Percentiles rank a stretch among this genome's conserved stretches.
These are phyloP conservation scores for Setaria italica DNA, from an alignment of 202 grass and related monocot genomes.

Conservation along the genomic window DNA sequence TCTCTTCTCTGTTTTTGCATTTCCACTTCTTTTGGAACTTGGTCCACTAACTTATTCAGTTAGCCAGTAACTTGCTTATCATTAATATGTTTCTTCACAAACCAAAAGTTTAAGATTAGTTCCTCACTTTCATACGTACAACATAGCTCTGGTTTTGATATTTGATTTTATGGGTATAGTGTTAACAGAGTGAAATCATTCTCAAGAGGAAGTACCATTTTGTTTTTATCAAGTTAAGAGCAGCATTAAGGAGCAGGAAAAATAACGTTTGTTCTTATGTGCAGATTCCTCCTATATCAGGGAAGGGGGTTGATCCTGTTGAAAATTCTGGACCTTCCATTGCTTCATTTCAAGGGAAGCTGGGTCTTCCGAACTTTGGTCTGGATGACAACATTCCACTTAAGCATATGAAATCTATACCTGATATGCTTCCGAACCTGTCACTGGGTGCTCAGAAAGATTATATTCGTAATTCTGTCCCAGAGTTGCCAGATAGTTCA, in stretches of 20 bases:
- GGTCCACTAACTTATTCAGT: not conserved
- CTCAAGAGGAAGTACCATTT: constrained; percentile 13
- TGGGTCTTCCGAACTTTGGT: constrained; percentile 80
- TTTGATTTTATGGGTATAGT: constrained; percentile 24
- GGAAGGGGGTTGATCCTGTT: constrained; percentile 56
- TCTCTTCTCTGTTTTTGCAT: constrained; percentile 36
- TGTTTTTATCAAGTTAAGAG: constrained; percentile 30
- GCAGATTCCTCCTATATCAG: constrained; percentile 69
- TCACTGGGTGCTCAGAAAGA: constrained; percentile 62
- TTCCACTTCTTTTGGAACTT: constrained; percentile 36
- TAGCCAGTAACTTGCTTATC: constrained; percentile 6
- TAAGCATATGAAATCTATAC: constrained; percentile 62
- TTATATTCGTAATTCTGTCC: constrained; percentile 55
- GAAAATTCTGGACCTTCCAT: constrained; percentile 69
- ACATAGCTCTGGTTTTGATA: not conserved
- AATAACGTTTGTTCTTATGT: constrained; percentile 51
- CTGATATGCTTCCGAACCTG: constrained; percentile 74
- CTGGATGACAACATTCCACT: constrained; percentile 68
- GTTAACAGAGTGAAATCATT: constrained; percentile 22
- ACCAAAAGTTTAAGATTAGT: constrained; percentile 12
- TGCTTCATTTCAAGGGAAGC: constrained; percentile 83
- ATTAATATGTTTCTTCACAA: constrained; percentile 4
- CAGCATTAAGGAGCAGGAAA: not conserved
- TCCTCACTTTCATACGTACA: constrained; percentile 27
- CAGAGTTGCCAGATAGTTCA: constrained; percentile 78